phyloP scores from a whole-genome alignment of 2,329 filamentous ascomycete genomes.

The Trichoderma hamatum region DNA sequence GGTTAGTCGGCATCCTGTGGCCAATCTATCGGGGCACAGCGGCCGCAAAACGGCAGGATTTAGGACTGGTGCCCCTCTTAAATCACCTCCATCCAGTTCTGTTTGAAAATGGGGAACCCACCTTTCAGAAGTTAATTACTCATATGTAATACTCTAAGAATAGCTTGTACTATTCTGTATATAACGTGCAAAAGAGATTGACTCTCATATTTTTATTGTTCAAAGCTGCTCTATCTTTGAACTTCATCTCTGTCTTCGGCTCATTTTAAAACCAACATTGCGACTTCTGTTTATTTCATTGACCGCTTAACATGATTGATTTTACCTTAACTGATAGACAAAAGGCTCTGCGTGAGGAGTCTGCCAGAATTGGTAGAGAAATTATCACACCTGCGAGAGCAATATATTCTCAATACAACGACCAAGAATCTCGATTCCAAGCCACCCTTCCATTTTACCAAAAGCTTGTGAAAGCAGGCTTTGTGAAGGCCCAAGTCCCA shows the following conservation, averaged over 20 bases:
- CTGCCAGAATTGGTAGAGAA: neutral
- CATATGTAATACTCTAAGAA: neutral
- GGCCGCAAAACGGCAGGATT: neutral
- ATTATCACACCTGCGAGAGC: constrained; percentile 1
- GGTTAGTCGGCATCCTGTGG: neutral
- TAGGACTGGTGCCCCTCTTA: neutral
- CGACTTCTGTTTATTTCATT: neutral
- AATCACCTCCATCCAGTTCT: neutral
- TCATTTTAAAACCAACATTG: neutral
- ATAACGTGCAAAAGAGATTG: neutral
- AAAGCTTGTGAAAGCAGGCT: constrained; percentile 6
- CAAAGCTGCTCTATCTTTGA: neutral
- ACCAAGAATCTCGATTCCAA: constrained; percentile 14
- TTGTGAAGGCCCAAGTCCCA: constrained; percentile 9
- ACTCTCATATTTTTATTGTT: neutral
- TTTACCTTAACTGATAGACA: constrained; percentile 2
- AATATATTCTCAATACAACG: constrained; percentile 5
- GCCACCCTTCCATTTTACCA: constrained; percentile 6
- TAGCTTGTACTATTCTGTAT: neutral
- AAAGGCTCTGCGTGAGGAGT: constrained; percentile 8
- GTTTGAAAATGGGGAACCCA: neutral
- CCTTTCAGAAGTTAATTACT: neutral
- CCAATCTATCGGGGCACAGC: neutral
- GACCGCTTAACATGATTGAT: neutral
- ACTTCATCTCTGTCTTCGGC: neutral